Evolutionary conservation across 2,329 filamentous ascomycete genomes (phyloP).

Genomic region (Botrytis cinerea): DNA sequence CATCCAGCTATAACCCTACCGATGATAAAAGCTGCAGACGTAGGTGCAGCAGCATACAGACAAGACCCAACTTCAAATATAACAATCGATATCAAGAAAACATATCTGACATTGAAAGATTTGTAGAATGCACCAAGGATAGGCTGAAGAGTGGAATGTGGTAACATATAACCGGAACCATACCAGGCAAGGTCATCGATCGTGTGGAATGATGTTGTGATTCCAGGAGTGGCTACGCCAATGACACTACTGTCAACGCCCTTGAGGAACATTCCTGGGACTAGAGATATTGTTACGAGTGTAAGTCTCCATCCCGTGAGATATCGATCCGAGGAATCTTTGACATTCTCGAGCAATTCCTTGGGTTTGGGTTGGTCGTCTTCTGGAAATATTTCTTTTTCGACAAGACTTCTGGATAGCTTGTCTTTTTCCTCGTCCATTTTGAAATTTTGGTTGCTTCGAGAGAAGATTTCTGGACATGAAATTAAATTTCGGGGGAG

Average conservation of each 20-base stretch:
- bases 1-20: background rate
- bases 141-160: background rate
- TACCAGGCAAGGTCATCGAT: slow-evolving; percentile 44
- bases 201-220: slow-evolving; percentile 43
- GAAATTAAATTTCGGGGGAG: too few relatives aligned
- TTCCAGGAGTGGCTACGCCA: slow-evolving; percentile 42
- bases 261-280: background rate
- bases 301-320: background rate
- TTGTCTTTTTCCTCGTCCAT: background rate
- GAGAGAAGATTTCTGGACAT: too few relatives aligned
- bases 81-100: background rate
- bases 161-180: slow-evolving; percentile 24
- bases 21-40: slow-evolving; percentile 1
- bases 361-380: background rate
- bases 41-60: slow-evolving; percentile 8
- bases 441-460: background rate
- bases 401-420: background rate
- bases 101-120: background rate
- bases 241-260: slow-evolving; percentile 9
- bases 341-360: background rate
- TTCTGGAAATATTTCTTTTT: background rate
- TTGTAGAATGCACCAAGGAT: background rate
- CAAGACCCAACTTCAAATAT: slow-evolving; percentile 15
- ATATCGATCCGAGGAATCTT: background rate
- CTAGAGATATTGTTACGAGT: slow-evolving; percentile 1